Evolutionary conservation across 1,284 basidiomycete genomes (phyloP).

Genomic region (Rhodotorula sp.): DNA sequence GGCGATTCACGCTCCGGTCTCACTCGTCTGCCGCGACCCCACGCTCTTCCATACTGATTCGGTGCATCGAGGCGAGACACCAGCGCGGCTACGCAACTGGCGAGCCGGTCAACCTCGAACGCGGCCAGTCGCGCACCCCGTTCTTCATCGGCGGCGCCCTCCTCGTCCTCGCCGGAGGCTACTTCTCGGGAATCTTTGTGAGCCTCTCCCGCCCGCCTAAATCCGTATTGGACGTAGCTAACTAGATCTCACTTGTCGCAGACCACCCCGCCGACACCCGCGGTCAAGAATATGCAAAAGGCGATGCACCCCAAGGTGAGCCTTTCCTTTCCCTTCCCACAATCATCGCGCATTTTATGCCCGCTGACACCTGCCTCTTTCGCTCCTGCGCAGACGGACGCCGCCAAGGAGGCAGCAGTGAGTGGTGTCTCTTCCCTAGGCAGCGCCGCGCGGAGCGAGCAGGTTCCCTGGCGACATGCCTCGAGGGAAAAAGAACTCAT

Average conservation of each 20-base stretch:
- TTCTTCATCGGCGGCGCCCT: constrained; percentile 28
- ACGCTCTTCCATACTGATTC: not conserved
- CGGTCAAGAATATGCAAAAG: constrained; percentile 28
- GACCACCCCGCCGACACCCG: constrained; percentile 27
- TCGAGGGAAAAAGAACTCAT: no score
- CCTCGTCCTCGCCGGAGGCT: constrained; percentile 26
- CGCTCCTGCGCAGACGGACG: not conserved
- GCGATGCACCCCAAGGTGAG: constrained; percentile 17
- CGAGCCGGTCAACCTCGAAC: constrained; percentile 36
- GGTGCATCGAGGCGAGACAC: not conserved
- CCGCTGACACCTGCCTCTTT: not conserved
- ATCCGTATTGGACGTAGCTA: not conserved
- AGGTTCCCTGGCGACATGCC: not conserved
- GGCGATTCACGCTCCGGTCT: not conserved
- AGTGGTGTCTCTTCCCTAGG: not conserved
- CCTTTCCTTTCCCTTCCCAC: not conserved
- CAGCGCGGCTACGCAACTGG: not conserved
- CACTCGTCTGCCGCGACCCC: not conserved
- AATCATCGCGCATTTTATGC: no score
- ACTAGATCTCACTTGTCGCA: not conserved
- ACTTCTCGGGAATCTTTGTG: constrained; percentile 27
- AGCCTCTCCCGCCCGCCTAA: not conserved
- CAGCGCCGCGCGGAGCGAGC: no score
- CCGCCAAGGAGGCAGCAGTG: constrained; percentile 14
- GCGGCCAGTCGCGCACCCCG: constrained; percentile 26